These are phyloP conservation scores for Aspergillus bombycis DNA, from an alignment of 2,329 filamentous ascomycete genomes.

Conservation along the genomic window DNA sequence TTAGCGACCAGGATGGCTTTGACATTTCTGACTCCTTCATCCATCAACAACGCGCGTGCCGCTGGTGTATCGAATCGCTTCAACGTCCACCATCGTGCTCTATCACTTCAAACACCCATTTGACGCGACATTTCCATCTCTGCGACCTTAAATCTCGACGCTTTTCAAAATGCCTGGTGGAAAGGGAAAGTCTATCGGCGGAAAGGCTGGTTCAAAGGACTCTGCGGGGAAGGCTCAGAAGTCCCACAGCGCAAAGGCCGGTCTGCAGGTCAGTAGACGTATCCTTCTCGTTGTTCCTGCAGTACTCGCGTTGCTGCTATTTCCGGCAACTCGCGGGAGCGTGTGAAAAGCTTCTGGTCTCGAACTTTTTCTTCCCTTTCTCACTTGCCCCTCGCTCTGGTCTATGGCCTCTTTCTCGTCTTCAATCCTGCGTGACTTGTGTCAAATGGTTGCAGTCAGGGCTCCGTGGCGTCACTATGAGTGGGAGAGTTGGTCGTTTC, in stretches of 20 bases:
- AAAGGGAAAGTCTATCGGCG: constrained; percentile 91
- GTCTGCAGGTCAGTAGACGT: constrained; percentile 77
- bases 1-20: constrained; percentile 42
- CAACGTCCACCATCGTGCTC: constrained; percentile 31
- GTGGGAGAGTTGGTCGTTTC: neutral
- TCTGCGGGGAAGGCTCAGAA: constrained; percentile 88
- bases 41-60: constrained; percentile 48
- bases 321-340: neutral
- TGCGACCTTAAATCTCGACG: constrained; percentile 30
- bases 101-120: constrained; percentile 24
- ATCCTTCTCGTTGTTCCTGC: constrained; percentile 14
- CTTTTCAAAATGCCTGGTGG: constrained; percentile 71
- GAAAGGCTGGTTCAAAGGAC: constrained; percentile 86
- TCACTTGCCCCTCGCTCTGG: neutral
- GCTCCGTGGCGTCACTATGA: neutral
- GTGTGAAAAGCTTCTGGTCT: neutral
- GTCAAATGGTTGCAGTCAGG: neutral
- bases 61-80: constrained; percentile 31
- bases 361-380: neutral
- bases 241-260: constrained; percentile 89
- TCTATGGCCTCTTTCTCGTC: neutral
- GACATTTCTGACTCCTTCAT: constrained; percentile 47
- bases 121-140: constrained; percentile 31
- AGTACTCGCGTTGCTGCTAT: neutral
- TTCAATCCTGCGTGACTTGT: neutral